A percentile compares a stretch with the other conserved stretches of the same genome.
Conservation (phyloP, 2,329 filamentous ascomycete genomes). For the Orbilia blumenaviensis region DNA sequence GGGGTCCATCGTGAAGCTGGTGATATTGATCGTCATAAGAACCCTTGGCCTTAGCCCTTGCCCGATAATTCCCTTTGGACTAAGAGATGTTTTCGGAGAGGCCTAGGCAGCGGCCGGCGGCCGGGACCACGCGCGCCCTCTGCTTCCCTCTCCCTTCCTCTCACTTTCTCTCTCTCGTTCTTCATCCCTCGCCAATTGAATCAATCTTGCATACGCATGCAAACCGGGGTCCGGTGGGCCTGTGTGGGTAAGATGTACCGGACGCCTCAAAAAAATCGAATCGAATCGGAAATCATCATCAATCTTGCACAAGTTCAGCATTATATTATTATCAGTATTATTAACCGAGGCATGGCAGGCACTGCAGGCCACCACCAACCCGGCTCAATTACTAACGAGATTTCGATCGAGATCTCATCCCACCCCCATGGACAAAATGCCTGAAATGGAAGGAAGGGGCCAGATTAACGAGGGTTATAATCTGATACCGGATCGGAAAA, state of each 20-base stretch:
- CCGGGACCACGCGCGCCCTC: not conserved
- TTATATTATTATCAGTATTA: not conserved
- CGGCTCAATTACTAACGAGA: conserved; percentile 11
- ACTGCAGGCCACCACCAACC: not conserved
- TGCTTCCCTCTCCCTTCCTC: not conserved
- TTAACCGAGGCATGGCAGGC: not conserved
- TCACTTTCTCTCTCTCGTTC: not conserved
- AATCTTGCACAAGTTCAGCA: no score
- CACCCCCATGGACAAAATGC: conserved; percentile 12
- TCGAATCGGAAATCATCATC: not conserved
- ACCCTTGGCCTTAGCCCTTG: conserved; percentile 20
- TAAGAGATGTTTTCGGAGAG: conserved; percentile 9
- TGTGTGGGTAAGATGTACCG: no score
- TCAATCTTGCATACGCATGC: no score
- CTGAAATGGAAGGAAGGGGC: no score
- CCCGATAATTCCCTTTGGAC: conserved; percentile 1
- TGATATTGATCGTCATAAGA: conserved; percentile 36
- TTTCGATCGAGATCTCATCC: conserved; percentile 44
- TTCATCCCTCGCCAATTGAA: no score
- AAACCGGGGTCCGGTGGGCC: no score
- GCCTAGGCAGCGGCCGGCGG: conserved; percentile 42
- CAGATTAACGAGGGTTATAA: conserved; percentile 40
- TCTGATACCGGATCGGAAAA: conserved; percentile 11
- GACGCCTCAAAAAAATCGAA: conserved; percentile 6
- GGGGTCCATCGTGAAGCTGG: conserved; percentile 14